These are phyloP conservation scores for Desmodesmus armatus DNA, from an alignment of 139 green algal species.

Conservation along the genomic window DNA sequence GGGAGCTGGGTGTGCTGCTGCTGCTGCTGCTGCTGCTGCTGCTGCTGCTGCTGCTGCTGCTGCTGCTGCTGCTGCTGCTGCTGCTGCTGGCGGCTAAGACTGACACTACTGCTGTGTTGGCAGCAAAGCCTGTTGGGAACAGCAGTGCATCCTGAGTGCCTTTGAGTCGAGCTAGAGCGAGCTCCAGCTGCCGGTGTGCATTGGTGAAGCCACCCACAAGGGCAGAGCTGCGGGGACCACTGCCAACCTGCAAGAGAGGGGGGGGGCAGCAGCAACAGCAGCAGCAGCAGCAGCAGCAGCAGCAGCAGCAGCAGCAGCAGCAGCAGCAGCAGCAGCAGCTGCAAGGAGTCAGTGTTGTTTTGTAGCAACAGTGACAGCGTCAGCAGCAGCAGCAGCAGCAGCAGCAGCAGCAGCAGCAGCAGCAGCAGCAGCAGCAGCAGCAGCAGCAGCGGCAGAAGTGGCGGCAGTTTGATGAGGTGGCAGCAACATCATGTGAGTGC, in stretches of 20 bases:
- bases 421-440: background rate
- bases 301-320: background rate
- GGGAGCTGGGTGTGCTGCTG: background rate
- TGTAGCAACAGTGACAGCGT: background rate
- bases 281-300: background rate
- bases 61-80: constrained; percentile 6
- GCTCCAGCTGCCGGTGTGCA: background rate
- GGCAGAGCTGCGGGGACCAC: background rate
- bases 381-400: background rate
- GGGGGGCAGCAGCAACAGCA: background rate
- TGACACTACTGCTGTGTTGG: background rate
- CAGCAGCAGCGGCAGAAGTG: background rate
- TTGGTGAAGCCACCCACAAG: background rate
- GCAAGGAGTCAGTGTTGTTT: no score
- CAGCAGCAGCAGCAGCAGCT: background rate
- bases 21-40: constrained; percentile 13
- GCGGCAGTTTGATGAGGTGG: background rate
- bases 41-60: constrained; percentile 24
- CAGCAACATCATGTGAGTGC: background rate
- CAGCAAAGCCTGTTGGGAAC: background rate
- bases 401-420: background rate
- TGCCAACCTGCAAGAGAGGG: background rate
- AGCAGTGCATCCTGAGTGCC: no score
- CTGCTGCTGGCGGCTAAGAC: background rate
- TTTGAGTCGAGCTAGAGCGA: background rate